phyloP scores from a whole-genome alignment of 2,329 filamentous ascomycete genomes.

The Ceratocystis huliohia region DNA sequence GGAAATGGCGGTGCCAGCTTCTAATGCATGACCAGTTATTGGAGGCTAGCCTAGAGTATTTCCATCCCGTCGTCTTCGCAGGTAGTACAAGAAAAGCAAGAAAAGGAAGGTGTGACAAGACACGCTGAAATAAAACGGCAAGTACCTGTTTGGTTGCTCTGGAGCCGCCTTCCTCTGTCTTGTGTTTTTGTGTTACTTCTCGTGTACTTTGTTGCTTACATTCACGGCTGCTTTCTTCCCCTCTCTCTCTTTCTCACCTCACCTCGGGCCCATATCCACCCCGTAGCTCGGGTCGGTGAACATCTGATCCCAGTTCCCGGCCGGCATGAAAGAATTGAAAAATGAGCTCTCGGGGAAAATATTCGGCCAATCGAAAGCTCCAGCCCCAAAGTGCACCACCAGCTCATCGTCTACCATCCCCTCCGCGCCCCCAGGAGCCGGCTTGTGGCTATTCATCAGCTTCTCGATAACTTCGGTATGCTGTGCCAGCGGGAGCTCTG shows the following conservation, averaged over 20 bases:
- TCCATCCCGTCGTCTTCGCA: too few relatives aligned
- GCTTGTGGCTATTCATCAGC: constrained; percentile 24
- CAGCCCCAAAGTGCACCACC: constrained; percentile 12
- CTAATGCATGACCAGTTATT: too few relatives aligned
- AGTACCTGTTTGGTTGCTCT: neutral
- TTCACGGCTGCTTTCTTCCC: neutral
- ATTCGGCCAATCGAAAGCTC: constrained; percentile 20
- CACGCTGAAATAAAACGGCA: neutral
- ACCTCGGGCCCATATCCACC: constrained; percentile 20
- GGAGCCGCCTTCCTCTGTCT: too few relatives aligned
- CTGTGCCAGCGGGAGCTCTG: constrained; percentile 37
- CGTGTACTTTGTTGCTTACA: neutral
- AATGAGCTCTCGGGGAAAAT: constrained; percentile 17
- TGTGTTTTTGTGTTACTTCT: too few relatives aligned
- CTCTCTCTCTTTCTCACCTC: constrained; percentile 28
- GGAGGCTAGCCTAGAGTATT: too few relatives aligned
- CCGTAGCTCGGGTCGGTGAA: constrained; percentile 23
- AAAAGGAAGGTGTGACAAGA: neutral
- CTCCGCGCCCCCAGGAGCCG: neutral
- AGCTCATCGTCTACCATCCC: neutral
- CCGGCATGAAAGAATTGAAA: constrained; percentile 18
- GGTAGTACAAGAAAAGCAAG: neutral
- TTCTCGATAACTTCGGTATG: constrained; percentile 37
- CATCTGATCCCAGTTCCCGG: constrained; percentile 14
- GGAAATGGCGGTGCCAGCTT: neutral